Conservation (phyloP, 2,329 filamentous ascomycete genomes). For the Talaromyces sp. region DNA sequence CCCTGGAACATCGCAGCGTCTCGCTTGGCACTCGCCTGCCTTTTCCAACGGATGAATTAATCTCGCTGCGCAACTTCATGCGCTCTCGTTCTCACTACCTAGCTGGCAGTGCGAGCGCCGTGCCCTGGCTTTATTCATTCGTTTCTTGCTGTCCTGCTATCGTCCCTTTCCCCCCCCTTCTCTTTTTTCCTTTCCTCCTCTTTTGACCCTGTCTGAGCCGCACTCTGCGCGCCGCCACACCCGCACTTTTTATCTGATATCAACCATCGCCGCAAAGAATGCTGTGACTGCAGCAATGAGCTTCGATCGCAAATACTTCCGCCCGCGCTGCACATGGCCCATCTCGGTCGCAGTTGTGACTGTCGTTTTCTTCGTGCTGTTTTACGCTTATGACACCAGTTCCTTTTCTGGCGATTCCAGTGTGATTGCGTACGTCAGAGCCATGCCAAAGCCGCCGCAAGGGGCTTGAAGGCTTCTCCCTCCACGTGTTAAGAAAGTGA, state of each 20-base stretch:
- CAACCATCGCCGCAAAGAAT: neutral
- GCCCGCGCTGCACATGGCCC: slow-evolving; percentile 9
- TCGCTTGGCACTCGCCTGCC: neutral
- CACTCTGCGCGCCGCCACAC: neutral
- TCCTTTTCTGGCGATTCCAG: slow-evolving; percentile 4
- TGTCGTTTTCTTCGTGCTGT: slow-evolving; percentile 2
- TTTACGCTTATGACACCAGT: slow-evolving; percentile 7
- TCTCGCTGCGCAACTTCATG: too few species aligned
- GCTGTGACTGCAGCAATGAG: neutral
- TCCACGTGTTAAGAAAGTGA: neutral
- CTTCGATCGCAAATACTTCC: slow-evolving; percentile 10
- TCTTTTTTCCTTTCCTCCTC: too few species aligned
- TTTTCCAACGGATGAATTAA: neutral
- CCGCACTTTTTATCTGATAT: neutral
- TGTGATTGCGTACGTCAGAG: slow-evolving; percentile 5
- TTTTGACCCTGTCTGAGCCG: neutral
- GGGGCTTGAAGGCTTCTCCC: neutral
- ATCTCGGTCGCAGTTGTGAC: slow-evolving; percentile 2
- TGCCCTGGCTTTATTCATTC: neutral
- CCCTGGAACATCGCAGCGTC: neutral
- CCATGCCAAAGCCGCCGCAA: neutral
- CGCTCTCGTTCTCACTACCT: too few species aligned
- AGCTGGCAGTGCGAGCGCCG: neutral
- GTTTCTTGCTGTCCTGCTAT: neutral
- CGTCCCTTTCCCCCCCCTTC: too few species aligned